Percentiles rank a stretch among this genome's conserved stretches.
Evolutionary conservation across 768 basidiomycete genomes (phyloP).

Genomic region (Tylopilus rubrobrunneus): DNA sequence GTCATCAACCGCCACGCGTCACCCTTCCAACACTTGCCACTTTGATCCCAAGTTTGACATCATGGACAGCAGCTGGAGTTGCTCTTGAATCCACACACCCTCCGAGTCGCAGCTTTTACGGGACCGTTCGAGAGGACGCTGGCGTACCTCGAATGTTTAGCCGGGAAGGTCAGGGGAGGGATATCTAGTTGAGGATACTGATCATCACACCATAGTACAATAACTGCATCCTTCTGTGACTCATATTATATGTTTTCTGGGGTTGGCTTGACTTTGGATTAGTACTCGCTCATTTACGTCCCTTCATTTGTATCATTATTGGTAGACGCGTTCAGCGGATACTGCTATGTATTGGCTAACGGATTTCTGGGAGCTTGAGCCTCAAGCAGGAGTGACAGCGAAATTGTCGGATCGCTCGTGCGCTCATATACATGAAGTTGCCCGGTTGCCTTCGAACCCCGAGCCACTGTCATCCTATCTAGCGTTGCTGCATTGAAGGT

Average conservation of each 20-base stretch:
- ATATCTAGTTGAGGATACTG: slow-evolving; percentile 16
- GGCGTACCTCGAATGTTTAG: slow-evolving; percentile 24
- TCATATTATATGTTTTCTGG: slow-evolving; percentile 2
- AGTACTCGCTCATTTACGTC: not conserved
- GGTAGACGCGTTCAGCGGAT: not conserved
- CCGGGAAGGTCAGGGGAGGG: slow-evolving; percentile 24
- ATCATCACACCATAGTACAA: not conserved
- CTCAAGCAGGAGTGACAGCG: not conserved
- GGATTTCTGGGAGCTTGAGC: not conserved
- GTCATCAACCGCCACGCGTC: slow-evolving; percentile 21
- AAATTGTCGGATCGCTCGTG: not conserved
- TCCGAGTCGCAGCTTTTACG: slow-evolving; percentile 3
- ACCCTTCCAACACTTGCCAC: slow-evolving; percentile 20
- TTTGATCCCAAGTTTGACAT: slow-evolving; percentile 33
- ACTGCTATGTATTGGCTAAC: not conserved
- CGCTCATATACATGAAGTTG: not conserved
- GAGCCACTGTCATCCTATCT: no score
- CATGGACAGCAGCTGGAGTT: slow-evolving; percentile 31
- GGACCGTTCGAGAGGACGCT: slow-evolving; percentile 16
- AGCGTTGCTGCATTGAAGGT: no score
- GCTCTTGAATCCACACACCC: slow-evolving; percentile 16
- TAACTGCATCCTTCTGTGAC: not conserved
- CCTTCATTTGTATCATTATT: slow-evolving; percentile 17
- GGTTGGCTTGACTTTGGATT: not conserved
- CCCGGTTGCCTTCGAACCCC: no score